A percentile compares a stretch with the other conserved stretches of the same genome.
phyloP scores from a whole-genome alignment of 2,329 filamentous ascomycete species.

The Setomelanomma holmii region DNA sequence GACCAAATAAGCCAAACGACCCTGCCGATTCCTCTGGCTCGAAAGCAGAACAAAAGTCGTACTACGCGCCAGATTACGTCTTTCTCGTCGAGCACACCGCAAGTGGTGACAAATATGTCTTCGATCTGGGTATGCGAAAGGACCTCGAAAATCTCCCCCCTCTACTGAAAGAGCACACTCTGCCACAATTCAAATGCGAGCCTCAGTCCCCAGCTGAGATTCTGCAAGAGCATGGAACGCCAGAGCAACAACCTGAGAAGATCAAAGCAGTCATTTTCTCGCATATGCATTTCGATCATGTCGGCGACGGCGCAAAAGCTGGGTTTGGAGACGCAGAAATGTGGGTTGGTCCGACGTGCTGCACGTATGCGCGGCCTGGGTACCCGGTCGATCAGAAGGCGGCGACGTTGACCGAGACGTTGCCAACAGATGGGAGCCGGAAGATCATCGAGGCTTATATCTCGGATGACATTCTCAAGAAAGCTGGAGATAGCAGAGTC shows the following conservation, averaged over 20 bases:
- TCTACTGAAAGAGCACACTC: conserved; percentile 49
- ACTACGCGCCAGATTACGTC: conserved; percentile 40
- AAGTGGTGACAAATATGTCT: conserved; percentile 52
- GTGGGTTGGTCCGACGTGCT: conserved; percentile 48
- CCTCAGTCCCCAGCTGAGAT: conserved; percentile 38
- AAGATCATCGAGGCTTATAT: conserved; percentile 49
- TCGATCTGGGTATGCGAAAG: conserved; percentile 63
- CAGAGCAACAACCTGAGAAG: conserved; percentile 45
- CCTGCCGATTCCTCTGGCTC: conserved; percentile 47
- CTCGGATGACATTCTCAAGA: conserved; percentile 35
- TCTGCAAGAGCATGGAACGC: conserved; percentile 29
- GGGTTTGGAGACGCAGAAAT: conserved; percentile 47
- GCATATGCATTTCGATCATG: conserved; percentile 52
- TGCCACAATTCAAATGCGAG: conserved; percentile 48
- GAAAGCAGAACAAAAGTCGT: conserved; percentile 27
- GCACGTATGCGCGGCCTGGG: conserved; percentile 40
- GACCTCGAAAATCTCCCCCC: conserved; percentile 53
- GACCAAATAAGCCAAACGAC: conserved; percentile 50
- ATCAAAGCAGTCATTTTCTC: conserved; percentile 51
- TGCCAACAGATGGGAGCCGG: conserved; percentile 52
- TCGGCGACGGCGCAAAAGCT: conserved; percentile 48
- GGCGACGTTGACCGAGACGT: conserved; percentile 49
- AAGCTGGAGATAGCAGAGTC: conserved; percentile 29
- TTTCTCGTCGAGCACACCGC: conserved; percentile 40
- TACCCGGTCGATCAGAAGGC: conserved; percentile 33